Percentiles rank a stretch among this genome's conserved stretches.
These are phyloP conservation scores for Talaromyces sp. DNA, from an alignment of 2,329 filamentous ascomycete species.

Conservation along the genomic window DNA sequence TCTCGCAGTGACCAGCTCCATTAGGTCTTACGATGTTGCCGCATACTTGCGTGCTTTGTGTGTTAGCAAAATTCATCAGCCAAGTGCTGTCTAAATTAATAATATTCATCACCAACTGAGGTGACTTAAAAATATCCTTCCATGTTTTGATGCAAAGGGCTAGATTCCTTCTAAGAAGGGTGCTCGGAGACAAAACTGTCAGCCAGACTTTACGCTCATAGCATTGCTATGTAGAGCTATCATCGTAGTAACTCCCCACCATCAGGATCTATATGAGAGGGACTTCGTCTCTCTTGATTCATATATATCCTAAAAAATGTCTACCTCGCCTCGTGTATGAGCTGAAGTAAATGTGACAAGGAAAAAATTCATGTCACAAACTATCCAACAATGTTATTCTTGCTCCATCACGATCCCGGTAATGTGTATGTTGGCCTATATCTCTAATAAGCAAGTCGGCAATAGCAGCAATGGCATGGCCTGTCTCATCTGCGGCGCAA, in stretches of 20 bases:
- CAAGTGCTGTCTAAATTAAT: slow-evolving; percentile 2
- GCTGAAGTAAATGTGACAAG: too few relatives aligned
- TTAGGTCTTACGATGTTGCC: slow-evolving; percentile 2
- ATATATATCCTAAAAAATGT: neutral
- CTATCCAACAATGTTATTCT: neutral
- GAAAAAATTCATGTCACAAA: neutral
- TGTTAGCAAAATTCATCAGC: neutral
- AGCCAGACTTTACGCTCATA: neutral
- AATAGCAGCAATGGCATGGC: neutral
- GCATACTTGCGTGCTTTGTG: slow-evolving; percentile 7
- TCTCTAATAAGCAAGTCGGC: neutral
- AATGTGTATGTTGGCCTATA: slow-evolving; percentile 1
- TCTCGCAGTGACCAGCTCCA: neutral
- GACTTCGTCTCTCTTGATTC: neutral
- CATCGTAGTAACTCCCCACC: neutral
- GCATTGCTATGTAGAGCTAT: neutral
- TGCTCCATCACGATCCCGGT: neutral
- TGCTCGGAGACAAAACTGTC: neutral
- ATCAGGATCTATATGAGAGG: neutral
- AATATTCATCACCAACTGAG: neutral
- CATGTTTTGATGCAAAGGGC: neutral
- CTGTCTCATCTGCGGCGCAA: slow-evolving; percentile 2
- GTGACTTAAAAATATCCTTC: neutral
- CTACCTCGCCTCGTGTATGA: neutral
- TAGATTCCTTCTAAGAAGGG: neutral